These are phyloP conservation scores for Hypholoma sublateritium DNA, from an alignment of 768 basidiomycete species.

Conservation along the genomic window DNA sequence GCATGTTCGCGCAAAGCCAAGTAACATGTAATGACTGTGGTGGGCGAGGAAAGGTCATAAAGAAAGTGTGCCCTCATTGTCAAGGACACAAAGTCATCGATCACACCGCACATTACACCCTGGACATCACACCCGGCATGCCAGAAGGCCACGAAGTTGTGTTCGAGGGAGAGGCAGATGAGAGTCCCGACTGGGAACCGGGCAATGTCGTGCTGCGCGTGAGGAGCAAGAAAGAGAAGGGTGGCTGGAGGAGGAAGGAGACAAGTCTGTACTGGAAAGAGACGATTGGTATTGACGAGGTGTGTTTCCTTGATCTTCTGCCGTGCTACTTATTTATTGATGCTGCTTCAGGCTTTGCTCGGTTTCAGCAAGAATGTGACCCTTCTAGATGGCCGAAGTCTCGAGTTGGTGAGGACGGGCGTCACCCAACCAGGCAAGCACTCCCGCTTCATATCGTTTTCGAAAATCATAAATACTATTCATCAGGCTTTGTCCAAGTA, in stretches of 20 bases:
- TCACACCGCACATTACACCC: conserved; percentile 76
- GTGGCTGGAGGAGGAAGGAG: conserved; percentile 89
- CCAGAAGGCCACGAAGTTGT: conserved; percentile 92
- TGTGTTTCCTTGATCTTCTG: conserved; percentile 23
- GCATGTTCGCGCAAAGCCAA: conserved; percentile 92
- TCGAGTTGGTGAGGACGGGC: conserved; percentile 67
- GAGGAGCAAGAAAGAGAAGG: conserved; percentile 72
- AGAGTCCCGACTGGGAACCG: conserved; percentile 93
- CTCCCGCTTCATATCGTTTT: background rate
- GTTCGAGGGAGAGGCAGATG: conserved; percentile 96
- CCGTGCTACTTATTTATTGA: background rate
- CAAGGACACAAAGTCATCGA: conserved; percentile 79
- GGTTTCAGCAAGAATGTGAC: conserved; percentile 94
- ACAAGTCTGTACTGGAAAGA: conserved; percentile 90
- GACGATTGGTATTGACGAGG: conserved; percentile 90
- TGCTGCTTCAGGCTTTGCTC: conserved; percentile 70
- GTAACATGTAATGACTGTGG: conserved; percentile 80
- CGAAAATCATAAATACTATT: background rate
- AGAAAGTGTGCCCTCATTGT: conserved; percentile 80
- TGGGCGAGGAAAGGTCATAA: conserved; percentile 81
- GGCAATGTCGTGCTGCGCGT: conserved; percentile 91
- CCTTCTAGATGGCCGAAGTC: conserved; percentile 84
- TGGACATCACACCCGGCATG: conserved; percentile 85
- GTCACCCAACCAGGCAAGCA: conserved; percentile 89
- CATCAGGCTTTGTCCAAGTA: conserved; percentile 79